Base-by-base conservation (phyloP, 2,329 filamentous ascomycete genomes). In the Myotisia sp. region DNA sequence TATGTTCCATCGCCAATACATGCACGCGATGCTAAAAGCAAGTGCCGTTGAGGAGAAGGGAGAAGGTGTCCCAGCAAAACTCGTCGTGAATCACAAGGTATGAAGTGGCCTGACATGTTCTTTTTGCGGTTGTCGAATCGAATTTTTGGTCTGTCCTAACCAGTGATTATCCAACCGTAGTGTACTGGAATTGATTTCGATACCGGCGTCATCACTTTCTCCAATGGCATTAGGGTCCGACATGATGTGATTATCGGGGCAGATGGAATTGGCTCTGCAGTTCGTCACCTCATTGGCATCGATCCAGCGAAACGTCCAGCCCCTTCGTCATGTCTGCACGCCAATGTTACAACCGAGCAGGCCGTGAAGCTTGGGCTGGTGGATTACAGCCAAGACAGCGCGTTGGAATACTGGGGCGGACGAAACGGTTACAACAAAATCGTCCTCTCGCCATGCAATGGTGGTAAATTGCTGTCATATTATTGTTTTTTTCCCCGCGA, bases 331-430 rank as follows among this genome's bases (percentile, higher is more conserved):
- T 80, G 76, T 45, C 58, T 78, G 0, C 76, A 79, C 49, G 65
- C 70, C 40, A 80, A 78, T 47, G 71, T 80, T 36, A 54, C 54
- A 13, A 76, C 74, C 0, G 68, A 70, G 23, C 64, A 76, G n/a
- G 72, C 70, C 1, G 63, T 71, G 19, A 60, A 61, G 37, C 58
- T 70, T 1, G 75, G 75, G 2, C 63, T 79, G 0, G 64, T 72
- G 20, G 71, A 79, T 49, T 79, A 76, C 53, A 72, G 71, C 0
- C 47, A 64, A 21, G 52, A 79, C 54, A 60, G 52, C 17, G 75
- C 74, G 0, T 59, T 81, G 0, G 72, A 81, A 51, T 80, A 78
- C 59, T 80, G 76, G 76, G 76, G 76, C 17, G 76, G 76, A 1
- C 67, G 73, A 34, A 69, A 74, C 36, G 72, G 70, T 46, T 71